Conservation (phyloP, 2,329 filamentous ascomycete genomes). For the Ophiosphaerella korrae region DNA sequence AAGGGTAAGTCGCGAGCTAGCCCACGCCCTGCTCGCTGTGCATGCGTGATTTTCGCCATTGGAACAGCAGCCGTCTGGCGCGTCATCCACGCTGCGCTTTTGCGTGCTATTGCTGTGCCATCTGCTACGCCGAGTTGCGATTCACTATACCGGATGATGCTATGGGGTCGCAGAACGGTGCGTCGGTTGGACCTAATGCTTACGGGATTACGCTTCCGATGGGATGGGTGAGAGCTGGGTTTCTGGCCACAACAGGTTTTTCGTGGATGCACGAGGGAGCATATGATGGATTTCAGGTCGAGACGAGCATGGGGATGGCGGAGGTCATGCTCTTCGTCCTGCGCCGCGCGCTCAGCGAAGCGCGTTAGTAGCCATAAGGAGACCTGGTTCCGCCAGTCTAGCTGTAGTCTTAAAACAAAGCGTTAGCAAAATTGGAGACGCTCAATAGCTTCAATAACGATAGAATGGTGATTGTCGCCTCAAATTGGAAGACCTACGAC, state of each 20-base stretch:
- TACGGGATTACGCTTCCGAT: constrained; percentile 6
- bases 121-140: constrained; percentile 9
- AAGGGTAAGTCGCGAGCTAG: constrained; percentile 8
- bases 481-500: not conserved
- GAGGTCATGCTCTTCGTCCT: constrained; percentile 6
- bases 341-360: constrained; percentile 7
- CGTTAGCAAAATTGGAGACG: not conserved
- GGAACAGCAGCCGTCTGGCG: constrained; percentile 14
- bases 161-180: not conserved
- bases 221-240: not conserved
- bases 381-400: constrained; percentile 2
- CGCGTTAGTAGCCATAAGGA: not conserved
- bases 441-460: not conserved
- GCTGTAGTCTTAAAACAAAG: not conserved
- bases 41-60: constrained; percentile 43
- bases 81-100: constrained; percentile 2
- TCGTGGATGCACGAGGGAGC: not conserved
- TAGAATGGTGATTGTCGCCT: not conserved
- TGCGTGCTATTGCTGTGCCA: not conserved
- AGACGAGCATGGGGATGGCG: no score
- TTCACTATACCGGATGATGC: constrained; percentile 1
- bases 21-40: constrained; percentile 12
- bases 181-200: not conserved
- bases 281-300: not conserved
- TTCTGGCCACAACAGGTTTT: no score